Percentiles rank a stretch among this genome's conserved stretches.
Conservation (phyloP, 2,329 filamentous ascomycete genomes). For the Cladosporium sp. region DNA sequence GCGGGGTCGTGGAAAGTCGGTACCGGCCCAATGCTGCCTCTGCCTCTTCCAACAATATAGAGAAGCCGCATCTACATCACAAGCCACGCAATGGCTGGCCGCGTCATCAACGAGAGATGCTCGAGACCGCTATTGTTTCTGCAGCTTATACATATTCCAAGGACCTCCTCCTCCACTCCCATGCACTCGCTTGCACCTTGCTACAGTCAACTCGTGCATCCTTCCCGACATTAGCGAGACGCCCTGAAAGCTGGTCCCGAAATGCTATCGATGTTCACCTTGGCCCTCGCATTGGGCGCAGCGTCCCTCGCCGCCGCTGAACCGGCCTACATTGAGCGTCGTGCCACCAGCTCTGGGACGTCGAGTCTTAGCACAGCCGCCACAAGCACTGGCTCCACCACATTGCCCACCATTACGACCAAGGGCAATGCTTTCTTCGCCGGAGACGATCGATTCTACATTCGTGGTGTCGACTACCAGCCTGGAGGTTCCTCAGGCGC, state of each 20-base stretch:
- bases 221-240: neutral
- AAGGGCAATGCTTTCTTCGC: slow-evolving; percentile 64
- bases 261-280: slow-evolving; percentile 13
- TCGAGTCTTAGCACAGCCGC: slow-evolving; percentile 19
- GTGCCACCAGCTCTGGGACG: slow-evolving; percentile 27
- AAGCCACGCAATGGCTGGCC: neutral
- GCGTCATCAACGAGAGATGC: neutral
- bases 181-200: neutral
- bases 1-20: neutral
- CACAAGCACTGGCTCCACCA: slow-evolving; percentile 37
- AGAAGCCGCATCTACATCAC: neutral
- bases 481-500: slow-evolving; percentile 51
- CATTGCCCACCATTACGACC: slow-evolving; percentile 53
- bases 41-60: neutral
- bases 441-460: slow-evolving; percentile 56
- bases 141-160: neutral
- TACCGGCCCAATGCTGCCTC: neutral
- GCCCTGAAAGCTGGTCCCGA: neutral
- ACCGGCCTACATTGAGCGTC: slow-evolving; percentile 32
- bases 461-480: slow-evolving; percentile 53
- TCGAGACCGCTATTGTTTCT: neutral
- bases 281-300: slow-evolving; percentile 39
- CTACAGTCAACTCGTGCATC: neutral
- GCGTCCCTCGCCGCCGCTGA: slow-evolving; percentile 42
- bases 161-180: neutral